phyloP scores from a whole-genome alignment of 2,329 filamentous ascomycete genomes.

The Berkeleyomyces rouxiae region DNA sequence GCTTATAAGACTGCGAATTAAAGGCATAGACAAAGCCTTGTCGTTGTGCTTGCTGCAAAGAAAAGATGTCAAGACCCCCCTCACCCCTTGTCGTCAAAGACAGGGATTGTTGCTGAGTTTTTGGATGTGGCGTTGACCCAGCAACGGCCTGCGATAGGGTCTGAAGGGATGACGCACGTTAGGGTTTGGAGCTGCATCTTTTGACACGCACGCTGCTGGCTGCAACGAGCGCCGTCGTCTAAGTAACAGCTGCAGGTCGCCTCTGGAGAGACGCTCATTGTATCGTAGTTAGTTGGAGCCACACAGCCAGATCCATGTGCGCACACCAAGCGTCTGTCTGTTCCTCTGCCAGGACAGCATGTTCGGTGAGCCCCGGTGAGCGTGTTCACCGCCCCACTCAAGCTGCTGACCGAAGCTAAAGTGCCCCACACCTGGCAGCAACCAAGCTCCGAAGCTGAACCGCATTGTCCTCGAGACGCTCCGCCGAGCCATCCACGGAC shows the following conservation, averaged over 20 bases:
- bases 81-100: neutral
- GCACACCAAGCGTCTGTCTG: too few species aligned
- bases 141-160: neutral
- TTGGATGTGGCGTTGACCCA: slow-evolving; percentile 5
- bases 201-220: neutral
- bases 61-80: neutral
- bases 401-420: neutral
- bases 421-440: neutral
- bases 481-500: neutral
- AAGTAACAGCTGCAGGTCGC: neutral
- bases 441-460: neutral
- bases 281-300: too few species aligned
- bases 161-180: neutral
- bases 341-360: neutral
- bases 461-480: too few species aligned
- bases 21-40: neutral
- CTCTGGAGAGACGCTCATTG: neutral
- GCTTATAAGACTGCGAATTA: neutral
- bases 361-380: neutral
- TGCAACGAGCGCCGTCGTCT: neutral
- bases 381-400: neutral
- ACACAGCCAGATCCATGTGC: too few species aligned
- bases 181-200: neutral
- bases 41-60: neutral
- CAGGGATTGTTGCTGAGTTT: slow-evolving; percentile 11